Evolutionary conservation across 1,284 basidiomycete species (phyloP).

Genomic region (Austroboletus novae-zelandiae): DNA sequence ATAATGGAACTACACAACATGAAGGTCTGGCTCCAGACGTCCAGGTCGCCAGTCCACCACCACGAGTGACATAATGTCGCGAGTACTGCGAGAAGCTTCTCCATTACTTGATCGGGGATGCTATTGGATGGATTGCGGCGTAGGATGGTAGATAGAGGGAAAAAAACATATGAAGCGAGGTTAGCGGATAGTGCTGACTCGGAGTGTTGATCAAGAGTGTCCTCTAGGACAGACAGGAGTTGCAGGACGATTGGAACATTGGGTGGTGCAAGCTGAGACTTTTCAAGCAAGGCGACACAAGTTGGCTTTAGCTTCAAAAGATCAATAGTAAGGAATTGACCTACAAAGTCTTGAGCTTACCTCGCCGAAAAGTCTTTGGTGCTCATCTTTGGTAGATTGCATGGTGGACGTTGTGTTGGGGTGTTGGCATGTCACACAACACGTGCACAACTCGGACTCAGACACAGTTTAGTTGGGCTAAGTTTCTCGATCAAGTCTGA

Average conservation of each 20-base stretch:
- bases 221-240: slow-evolving; percentile 54
- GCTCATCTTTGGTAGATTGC: slow-evolving; percentile 9
- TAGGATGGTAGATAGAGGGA: slow-evolving; percentile 81
- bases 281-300: slow-evolving; percentile 76
- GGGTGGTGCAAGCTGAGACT: slow-evolving; percentile 56
- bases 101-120: slow-evolving; percentile 79
- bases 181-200: slow-evolving; percentile 48
- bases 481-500: too few relatives aligned
- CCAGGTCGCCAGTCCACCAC: slow-evolving; percentile 74
- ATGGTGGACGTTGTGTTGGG: background rate
- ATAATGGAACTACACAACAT: slow-evolving; percentile 73
- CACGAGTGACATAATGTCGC: slow-evolving; percentile 60
- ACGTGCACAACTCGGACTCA: too few relatives aligned
- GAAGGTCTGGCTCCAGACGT: slow-evolving; percentile 81
- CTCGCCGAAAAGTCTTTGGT: slow-evolving; percentile 34
- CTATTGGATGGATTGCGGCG: slow-evolving; percentile 63
- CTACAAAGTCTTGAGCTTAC: slow-evolving; percentile 20
- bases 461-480: too few relatives aligned
- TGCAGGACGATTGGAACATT: slow-evolving; percentile 43
- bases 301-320: slow-evolving; percentile 63
- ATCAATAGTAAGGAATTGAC: background rate
- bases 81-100: slow-evolving; percentile 68
- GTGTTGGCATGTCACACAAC: too few relatives aligned
- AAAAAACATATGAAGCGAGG: slow-evolving; percentile 83
- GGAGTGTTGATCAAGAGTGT: slow-evolving; percentile 45